Base-by-base conservation (phyloP, 2,329 filamentous ascomycete genomes). In the Elsinoe arachidis region DNA sequence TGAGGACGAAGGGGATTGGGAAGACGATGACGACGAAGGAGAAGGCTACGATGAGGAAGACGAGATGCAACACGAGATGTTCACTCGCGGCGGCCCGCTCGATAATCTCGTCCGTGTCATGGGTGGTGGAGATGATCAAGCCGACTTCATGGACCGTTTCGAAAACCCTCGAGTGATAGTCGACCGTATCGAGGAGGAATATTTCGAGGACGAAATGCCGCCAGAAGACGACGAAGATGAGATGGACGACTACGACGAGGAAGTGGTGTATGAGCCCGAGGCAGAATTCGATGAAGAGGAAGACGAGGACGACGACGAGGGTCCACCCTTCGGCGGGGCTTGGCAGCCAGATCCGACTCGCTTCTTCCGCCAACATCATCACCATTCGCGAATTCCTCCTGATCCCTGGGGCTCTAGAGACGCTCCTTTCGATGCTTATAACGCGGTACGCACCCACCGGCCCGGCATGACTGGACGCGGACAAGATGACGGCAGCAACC, bases 401-500 rank as follows among this genome's bases (percentile, higher is more conserved):
- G 54, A 56, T 14, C 54, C 39, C 23, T 56, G 54, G 54, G 33
- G 33, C 19, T 37, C 43, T 41, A 39, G 54, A 30, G 41, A 56
- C 11, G 53, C 38, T 14, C 54, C 39, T 10, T 38, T 47, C 39
- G 54, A 56, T n/a, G 37, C 69, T 11, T 72, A 73, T 19, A 72
- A 72, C 38, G 69, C 70, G 14, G 76, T 76, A 60, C 72, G 75
- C 56, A 68, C 75, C 34, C 74, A 76, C 59, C 69, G 75, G 46
- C 70, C 65, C 35, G 58, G 57, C 33, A 47, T 49, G 38, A 35
- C 55, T 14, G 60, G 35, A 55, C 78, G 80, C 58, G 78, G 78
- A 26, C 78, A 80, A 34, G 90, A 96, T 62, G 91, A 96, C 68
- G 90, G 90, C 2, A 79, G 84, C 19, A 96, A 97, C 67, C 92